A percentile compares a stretch with the other conserved stretches of the same genome.
phyloP scores from a whole-genome alignment of 208 protist species.

The Herpetomonas samuelpessoai region DNA sequence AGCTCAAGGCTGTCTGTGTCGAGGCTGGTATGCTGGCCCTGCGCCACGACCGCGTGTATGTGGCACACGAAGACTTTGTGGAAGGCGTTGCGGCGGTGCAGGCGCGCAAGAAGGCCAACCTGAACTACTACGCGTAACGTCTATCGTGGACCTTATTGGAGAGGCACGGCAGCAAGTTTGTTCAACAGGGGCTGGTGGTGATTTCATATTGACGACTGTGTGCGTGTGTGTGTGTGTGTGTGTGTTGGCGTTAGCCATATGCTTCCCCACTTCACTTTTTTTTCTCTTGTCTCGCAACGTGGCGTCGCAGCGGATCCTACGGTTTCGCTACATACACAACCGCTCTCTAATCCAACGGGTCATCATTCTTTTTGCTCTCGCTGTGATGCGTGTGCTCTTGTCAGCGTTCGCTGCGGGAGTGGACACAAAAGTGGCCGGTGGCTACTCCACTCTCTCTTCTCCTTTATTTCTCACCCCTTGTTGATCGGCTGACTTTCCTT shows the following conservation, averaged over 20 bases:
- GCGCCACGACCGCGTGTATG: constrained; percentile 87
- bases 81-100: constrained; percentile 98
- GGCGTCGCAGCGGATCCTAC: no score
- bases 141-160: neutral
- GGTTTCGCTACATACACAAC: no score
- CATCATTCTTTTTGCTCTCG: no score
- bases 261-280: no score
- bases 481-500: no score
- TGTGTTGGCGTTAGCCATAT: neutral
- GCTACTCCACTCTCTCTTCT: no score
- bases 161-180: neutral
- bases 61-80: constrained; percentile 99
- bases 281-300: no score
- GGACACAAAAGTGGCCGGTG: no score
- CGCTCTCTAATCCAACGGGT: no score
- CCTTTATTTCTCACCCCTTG: no score
- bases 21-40: constrained; percentile 99
- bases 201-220: constrained; percentile 4
- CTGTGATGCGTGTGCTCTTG: no score
- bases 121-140: constrained; percentile 99
- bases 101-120: constrained; percentile 98
- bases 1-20: constrained; percentile 99
- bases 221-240: neutral
- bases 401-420: no score
- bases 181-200: neutral